Base-by-base conservation (phyloP, 73 alveolate species). In the Diophrys appendiculata region DNA sequence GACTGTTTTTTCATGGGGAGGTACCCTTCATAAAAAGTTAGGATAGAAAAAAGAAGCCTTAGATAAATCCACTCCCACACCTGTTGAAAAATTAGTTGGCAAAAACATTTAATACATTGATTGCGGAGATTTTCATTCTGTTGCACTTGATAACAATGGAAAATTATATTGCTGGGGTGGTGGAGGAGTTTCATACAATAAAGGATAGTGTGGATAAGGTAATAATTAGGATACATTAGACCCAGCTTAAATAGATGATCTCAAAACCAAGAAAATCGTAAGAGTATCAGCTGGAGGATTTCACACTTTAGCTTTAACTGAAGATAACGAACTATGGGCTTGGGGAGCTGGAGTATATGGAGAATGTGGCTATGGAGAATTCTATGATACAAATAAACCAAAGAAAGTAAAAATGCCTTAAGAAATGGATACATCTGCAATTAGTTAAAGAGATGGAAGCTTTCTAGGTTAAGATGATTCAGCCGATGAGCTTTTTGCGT, bases 71-170 rank as follows among this genome's bases (percentile, higher is more conserved):
- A 64, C 14, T n/a, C 13, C 72, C 72, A 23, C 29, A 64, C 96
- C 94, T 60, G 94, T 95, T 24, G 52, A 80, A 33, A 86, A 90
- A 33, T 81, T 87, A 29, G 86, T 89, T 18, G 91, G 90, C 54
- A 77, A 90, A 78, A 86, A 88, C 52, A 96, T 97, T 14, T 82
- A 86, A 5, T 84, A 93, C 33, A 92, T 97, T 27, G 97, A 94
- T 32, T 97, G 99, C 86, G 99, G 99, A 29, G 99, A 97, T 84
- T 96, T 92, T 83, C 99, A 97, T 80, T 89, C 97, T 69, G 97
- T 95, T 72, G 99, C 99, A 13, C 79, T 97, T 23, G 94, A 97
- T 55, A 92, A 85, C 52, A 86, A 91, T 75, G 99, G 99, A 30
- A 95, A 91, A 52, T 43, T 11, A 43, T 43, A 68, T 68, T 68